Evolutionary conservation across 1,284 basidiomycete genomes (phyloP).

Genomic region (Vanrija sp.): DNA sequence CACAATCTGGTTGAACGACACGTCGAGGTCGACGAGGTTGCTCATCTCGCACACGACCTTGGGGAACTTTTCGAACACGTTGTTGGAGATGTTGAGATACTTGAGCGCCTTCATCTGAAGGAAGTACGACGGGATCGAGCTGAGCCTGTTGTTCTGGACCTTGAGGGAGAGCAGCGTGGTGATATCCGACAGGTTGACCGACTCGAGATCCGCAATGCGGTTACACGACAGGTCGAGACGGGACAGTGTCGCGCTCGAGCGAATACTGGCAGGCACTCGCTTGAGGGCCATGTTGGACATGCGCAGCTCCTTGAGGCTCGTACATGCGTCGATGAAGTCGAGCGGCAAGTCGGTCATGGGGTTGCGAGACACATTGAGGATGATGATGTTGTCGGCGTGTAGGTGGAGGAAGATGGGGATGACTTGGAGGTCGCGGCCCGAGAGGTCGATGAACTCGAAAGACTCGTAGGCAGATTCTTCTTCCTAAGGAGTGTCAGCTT

Average conservation of each 20-base stretch:
- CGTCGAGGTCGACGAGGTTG: conserved; percentile 77
- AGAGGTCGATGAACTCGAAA: conserved; percentile 81
- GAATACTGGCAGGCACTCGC: conserved; percentile 80
- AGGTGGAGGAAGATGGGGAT: conserved; percentile 87
- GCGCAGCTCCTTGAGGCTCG: conserved; percentile 75
- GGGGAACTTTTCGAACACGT: conserved; percentile 84
- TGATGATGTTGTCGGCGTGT: conserved; percentile 79
- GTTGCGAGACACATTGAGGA: conserved; percentile 87
- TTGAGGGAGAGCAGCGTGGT: conserved; percentile 68
- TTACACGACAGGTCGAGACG: conserved; percentile 91
- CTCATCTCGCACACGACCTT: conserved; percentile 69
- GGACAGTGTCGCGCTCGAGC: conserved; percentile 68
- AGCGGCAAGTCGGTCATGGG: conserved; percentile 94
- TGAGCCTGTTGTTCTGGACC: conserved; percentile 89
- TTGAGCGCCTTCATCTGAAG: conserved; percentile 67
- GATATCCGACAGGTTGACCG: conserved; percentile 76
- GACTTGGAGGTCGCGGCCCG: conserved; percentile 75
- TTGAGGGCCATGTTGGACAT: conserved; percentile 94
- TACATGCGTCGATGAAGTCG: conserved; percentile 92
- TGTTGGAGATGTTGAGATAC: conserved; percentile 93
- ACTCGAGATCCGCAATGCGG: conserved; percentile 82
- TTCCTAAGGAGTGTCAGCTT: conserved; percentile 44
- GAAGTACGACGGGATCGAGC: conserved; percentile 81
- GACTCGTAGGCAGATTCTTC: conserved; percentile 70
- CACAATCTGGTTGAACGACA: conserved; percentile 90